A percentile compares a stretch with the other conserved stretches of the same genome.
phyloP scores from a whole-genome alignment of 1,284 basidiomycete species.

The Pseudozyma sp. region DNA sequence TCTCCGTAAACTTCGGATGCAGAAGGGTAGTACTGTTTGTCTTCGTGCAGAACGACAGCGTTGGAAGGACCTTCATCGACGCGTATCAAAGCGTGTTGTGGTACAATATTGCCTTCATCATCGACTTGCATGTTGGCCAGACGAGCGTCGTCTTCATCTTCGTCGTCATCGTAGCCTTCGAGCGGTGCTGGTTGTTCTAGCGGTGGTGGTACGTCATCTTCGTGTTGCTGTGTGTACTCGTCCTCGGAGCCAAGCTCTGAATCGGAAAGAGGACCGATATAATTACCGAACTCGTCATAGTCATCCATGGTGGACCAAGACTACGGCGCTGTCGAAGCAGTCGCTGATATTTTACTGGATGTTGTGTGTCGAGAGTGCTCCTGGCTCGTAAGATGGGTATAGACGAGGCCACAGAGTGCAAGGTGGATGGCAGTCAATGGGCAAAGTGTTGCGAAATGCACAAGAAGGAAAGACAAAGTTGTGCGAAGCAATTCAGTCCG shows the following conservation, averaged over 20 bases:
- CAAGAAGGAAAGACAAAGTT: constrained; percentile 21
- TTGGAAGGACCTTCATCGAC: constrained; percentile 74
- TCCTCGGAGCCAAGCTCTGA: constrained; percentile 57
- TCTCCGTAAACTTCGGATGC: constrained; percentile 91
- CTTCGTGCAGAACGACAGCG: constrained; percentile 92
- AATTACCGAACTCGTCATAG: constrained; percentile 69
- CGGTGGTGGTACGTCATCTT: constrained; percentile 11
- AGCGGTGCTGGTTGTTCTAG: constrained; percentile 68
- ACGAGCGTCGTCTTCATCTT: constrained; percentile 17
- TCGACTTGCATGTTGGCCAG: constrained; percentile 30
- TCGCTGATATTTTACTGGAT: background rate
- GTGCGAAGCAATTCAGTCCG: constrained; percentile 14
- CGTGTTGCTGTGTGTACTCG: constrained; percentile 19
- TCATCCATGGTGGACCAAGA: constrained; percentile 56
- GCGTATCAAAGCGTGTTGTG: constrained; percentile 59
- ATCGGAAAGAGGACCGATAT: constrained; percentile 68
- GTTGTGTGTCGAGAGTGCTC: constrained; percentile 1
- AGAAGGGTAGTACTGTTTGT: constrained; percentile 97
- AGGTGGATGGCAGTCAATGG: background rate
- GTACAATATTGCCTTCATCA: constrained; percentile 72
- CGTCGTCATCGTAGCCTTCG: constrained; percentile 81
- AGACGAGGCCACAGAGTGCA: constrained; percentile 7
- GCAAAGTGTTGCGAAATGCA: background rate
- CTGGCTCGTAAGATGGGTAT: constrained; percentile 21
- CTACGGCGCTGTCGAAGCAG: background rate